Percentiles rank a stretch among this genome's conserved stretches.
These are phyloP conservation scores for Microbotryum violaceum DNA, from an alignment of 1,284 basidiomycete species.

Conservation along the genomic window DNA sequence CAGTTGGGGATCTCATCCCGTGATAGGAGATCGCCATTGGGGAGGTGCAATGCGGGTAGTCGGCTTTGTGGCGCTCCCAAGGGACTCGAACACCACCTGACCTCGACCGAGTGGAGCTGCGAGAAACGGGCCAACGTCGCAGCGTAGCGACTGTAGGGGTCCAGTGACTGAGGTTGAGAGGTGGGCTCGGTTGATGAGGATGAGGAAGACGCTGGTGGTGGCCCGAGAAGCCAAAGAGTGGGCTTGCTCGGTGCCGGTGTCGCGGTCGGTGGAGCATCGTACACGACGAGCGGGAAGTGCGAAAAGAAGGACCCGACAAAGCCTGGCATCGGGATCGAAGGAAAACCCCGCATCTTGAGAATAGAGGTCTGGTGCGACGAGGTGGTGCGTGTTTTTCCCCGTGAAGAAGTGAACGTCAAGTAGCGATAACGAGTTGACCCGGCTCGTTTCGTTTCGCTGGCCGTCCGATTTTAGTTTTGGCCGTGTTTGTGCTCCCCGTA, in stretches of 20 bases:
- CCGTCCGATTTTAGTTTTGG: too few species aligned
- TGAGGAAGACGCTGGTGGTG: not conserved
- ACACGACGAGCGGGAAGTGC: constrained; percentile 21
- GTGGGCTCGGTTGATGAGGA: not conserved
- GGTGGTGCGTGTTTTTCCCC: too few species aligned
- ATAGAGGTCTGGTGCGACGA: too few species aligned
- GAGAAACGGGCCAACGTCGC: constrained; percentile 20
- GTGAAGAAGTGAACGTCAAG: too few species aligned
- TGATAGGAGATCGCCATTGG: constrained; percentile 14
- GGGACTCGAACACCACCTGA: constrained; percentile 7
- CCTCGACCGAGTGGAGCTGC: not conserved
- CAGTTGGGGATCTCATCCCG: constrained; percentile 8
- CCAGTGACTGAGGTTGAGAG: constrained; percentile 17
- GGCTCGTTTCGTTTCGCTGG: too few species aligned
- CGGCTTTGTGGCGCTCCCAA: constrained; percentile 9
- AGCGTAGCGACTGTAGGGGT: constrained; percentile 15
- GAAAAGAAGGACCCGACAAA: constrained; percentile 13
- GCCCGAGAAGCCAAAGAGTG: constrained; percentile 21
- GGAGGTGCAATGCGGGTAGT: constrained; percentile 18
- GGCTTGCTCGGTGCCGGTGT: constrained; percentile 5
- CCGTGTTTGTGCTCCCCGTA: too few species aligned
- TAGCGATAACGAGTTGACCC: too few species aligned
- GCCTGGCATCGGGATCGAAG: not conserved
- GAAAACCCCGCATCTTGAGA: too few species aligned
- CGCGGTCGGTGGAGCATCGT: not conserved